Percentiles rank a stretch among this genome's conserved stretches.
These are phyloP conservation scores for Acer yangbiense DNA, from an alignment of 345 rosid species.

Conservation along the genomic window DNA sequence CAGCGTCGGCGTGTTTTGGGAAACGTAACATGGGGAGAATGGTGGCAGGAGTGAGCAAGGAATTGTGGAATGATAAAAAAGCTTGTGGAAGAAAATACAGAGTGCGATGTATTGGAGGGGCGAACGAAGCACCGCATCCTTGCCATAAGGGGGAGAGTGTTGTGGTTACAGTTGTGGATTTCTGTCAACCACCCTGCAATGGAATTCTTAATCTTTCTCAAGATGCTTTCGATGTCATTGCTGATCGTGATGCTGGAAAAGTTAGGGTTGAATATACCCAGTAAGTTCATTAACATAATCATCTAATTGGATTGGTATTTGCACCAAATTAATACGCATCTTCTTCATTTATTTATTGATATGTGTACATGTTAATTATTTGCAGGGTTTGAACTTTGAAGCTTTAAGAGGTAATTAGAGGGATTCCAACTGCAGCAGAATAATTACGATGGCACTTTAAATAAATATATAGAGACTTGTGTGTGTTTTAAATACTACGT, in stretches of 20 bases:
- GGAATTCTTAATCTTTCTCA: conserved; percentile 46
- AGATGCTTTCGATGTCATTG: conserved; percentile 52
- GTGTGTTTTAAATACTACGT: no score
- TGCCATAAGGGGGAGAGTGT: conserved; percentile 40
- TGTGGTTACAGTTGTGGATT: conserved; percentile 42
- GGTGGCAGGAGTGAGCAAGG: conserved; percentile 58
- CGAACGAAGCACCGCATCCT: conserved; percentile 40
- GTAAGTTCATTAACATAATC: conserved; percentile 18
- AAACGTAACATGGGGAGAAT: conserved; percentile 27
- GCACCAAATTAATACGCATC: no score
- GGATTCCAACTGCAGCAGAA: no score
- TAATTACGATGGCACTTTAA: no score
- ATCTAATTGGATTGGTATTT: no score
- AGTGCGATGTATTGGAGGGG: conserved; percentile 39
- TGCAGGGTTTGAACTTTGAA: no score
- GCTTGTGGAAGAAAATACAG: conserved; percentile 46
- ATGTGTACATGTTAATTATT: no score
- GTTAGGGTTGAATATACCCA: conserved; percentile 30
- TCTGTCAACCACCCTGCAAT: conserved; percentile 35
- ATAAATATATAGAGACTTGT: no score
- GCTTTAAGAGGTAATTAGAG: no score
- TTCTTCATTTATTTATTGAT: no score
- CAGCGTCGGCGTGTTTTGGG: conserved; percentile 50
- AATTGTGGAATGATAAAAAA: conserved; percentile 41
- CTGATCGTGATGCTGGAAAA: conserved; percentile 45